These are phyloP conservation scores for Aspergillus sp. DNA, from an alignment of 2,329 filamentous ascomycete species.

Conservation along the genomic window DNA sequence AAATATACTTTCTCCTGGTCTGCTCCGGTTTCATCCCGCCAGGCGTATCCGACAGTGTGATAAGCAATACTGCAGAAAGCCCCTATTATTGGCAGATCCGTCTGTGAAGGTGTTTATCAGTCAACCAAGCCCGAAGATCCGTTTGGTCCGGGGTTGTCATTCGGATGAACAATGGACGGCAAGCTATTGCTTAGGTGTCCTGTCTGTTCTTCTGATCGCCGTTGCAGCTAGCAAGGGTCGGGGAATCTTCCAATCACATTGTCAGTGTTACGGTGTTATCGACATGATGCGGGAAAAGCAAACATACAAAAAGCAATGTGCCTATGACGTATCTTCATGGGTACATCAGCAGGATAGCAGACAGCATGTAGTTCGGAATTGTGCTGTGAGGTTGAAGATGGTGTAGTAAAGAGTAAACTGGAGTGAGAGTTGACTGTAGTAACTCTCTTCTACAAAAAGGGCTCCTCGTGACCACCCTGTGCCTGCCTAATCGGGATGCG, in stretches of 20 bases:
- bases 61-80: neutral
- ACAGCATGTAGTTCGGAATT: neutral
- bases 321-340: neutral
- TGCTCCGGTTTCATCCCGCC: neutral
- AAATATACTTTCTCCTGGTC: slow-evolving; percentile 1
- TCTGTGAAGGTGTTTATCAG: neutral
- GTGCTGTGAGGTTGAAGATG: neutral
- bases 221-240: neutral
- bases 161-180: neutral
- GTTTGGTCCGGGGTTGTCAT: neutral
- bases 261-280: neutral
- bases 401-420: too few species aligned
- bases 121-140: neutral
- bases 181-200: neutral
- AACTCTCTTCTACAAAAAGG: too few species aligned
- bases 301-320: neutral
- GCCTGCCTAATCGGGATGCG: neutral
- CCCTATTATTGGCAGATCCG: neutral
- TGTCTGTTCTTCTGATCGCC: neutral
- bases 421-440: too few species aligned
- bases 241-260: neutral
- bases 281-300: neutral
- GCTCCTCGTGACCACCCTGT: neutral
- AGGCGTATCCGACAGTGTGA: neutral
- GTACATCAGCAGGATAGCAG: neutral